Evolutionary conservation across 2,329 filamentous ascomycete genomes (phyloP).

Genomic region (Lasiodiplodia hormozganensis): DNA sequence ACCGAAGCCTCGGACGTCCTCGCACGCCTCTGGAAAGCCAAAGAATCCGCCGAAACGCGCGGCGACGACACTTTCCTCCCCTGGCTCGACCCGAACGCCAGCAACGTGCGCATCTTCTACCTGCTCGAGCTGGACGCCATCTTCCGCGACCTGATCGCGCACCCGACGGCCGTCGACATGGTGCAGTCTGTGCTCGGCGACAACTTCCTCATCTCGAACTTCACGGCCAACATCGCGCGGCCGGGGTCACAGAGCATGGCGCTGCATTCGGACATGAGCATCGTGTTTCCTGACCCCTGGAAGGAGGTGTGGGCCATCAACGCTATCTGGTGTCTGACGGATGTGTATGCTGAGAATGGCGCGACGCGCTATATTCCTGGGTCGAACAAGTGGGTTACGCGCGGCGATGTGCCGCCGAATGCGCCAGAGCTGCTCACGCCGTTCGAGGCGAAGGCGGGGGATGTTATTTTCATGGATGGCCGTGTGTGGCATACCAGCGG

Average conservation of each 20-base stretch:
- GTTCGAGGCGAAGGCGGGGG: constrained; percentile 43
- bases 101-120: constrained; percentile 43
- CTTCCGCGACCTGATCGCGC: constrained; percentile 39
- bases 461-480: constrained; percentile 44
- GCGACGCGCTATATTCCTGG: constrained; percentile 34
- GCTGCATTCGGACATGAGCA: constrained; percentile 44
- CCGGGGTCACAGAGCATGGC: constrained; percentile 41
- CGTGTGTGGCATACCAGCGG: constrained; percentile 45
- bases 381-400: constrained; percentile 31
- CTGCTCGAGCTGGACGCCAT: constrained; percentile 41
- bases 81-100: constrained; percentile 39
- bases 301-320: constrained; percentile 33
- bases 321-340: constrained; percentile 43
- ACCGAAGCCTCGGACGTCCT: constrained; percentile 34
- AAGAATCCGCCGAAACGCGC: constrained; percentile 34
- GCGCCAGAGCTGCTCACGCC: constrained; percentile 39
- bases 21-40: constrained; percentile 38
- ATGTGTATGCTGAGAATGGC: constrained; percentile 42
- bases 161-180: constrained; percentile 39
- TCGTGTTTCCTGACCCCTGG: constrained; percentile 46
- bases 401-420: constrained; percentile 32
- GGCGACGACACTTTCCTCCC: constrained; percentile 38
- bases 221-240: constrained; percentile 46
- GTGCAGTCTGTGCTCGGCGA: constrained; percentile 40
- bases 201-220: constrained; percentile 44